Conservation (phyloP, 345 rosid genomes). For the Hibiscus tridactylites region DNA sequence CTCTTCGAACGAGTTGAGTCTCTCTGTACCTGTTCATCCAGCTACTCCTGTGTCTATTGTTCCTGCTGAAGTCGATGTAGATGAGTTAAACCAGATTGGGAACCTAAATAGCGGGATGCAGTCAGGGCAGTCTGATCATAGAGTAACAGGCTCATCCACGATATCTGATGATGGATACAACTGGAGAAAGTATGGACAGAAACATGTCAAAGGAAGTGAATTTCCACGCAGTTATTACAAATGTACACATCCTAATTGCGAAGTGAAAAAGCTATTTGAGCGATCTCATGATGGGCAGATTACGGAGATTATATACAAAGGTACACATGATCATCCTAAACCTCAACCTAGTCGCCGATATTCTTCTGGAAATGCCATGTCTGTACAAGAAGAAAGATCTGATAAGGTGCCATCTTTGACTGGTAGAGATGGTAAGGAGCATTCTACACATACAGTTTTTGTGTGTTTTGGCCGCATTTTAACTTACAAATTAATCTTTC, state of each 20-base stretch:
- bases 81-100: conserved; percentile 45
- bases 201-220: conserved; percentile 96
- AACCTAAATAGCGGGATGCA: conserved; percentile 25
- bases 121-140: conserved; percentile 47
- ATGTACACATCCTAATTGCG: conserved; percentile 96
- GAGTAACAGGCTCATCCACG: conserved; percentile 37
- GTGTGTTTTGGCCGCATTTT: neutral
- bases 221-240: conserved; percentile 97
- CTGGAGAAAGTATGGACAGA: conserved; percentile 99
- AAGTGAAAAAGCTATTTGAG: conserved; percentile 95
- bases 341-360: conserved; percentile 79
- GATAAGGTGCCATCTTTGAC: conserved; percentile 41
- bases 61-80: conserved; percentile 57
- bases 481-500: conserved; percentile 1
- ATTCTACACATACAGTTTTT: conserved; percentile 1
- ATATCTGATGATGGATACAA: conserved; percentile 88
- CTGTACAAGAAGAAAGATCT: conserved; percentile 63
- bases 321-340: conserved; percentile 92
- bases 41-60: conserved; percentile 34
- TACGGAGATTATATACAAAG: conserved; percentile 88
- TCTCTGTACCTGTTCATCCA: conserved; percentile 39
- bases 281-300: conserved; percentile 86
- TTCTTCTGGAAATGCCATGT: conserved; percentile 45
- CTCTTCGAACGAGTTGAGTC: conserved; percentile 65
- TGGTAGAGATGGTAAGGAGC: conserved; percentile 54